These are phyloP conservation scores for Pythium sp. DNA, from an alignment of 352 stramenopile genomes.

Conservation along the genomic window DNA sequence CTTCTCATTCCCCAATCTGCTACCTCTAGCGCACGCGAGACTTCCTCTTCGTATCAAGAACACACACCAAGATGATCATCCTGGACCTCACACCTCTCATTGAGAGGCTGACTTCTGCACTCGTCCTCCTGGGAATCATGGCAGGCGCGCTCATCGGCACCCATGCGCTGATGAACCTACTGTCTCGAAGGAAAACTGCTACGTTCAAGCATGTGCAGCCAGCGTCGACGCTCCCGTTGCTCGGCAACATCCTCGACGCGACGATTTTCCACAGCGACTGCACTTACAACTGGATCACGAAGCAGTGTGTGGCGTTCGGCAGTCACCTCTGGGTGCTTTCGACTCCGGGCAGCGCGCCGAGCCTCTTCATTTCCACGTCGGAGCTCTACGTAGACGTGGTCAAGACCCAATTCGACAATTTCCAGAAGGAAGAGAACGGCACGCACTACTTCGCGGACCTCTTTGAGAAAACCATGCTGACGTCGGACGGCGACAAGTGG, in stretches of 20 bases:
- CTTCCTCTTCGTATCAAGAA: too few species aligned
- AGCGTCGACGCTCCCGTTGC: not conserved
- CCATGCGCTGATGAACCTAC: not conserved
- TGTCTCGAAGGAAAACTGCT: not conserved
- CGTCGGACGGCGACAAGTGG: conserved; percentile 53
- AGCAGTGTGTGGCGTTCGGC: not conserved
- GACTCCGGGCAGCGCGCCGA: not conserved
- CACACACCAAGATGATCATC: not conserved
- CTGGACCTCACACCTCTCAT: not conserved
- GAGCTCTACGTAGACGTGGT: conserved; percentile 45
- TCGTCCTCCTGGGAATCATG: not conserved
- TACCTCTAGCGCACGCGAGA: too few species aligned
- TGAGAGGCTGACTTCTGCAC: not conserved
- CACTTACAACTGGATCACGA: conserved; percentile 2
- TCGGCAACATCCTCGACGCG: not conserved
- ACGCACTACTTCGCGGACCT: too few species aligned
- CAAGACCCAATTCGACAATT: conserved; percentile 53
- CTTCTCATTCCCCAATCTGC: too few species aligned
- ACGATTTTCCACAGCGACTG: not conserved
- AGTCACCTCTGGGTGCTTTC: not conserved
- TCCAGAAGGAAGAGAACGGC: conserved; percentile 37
- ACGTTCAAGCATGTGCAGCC: not conserved
- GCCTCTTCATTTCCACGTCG: conserved; percentile 8
- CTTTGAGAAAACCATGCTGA: conserved; percentile 53
- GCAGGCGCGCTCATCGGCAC: not conserved